Conservation (phyloP, 306 rosid genomes). For the Citrullus colocynthis region DNA sequence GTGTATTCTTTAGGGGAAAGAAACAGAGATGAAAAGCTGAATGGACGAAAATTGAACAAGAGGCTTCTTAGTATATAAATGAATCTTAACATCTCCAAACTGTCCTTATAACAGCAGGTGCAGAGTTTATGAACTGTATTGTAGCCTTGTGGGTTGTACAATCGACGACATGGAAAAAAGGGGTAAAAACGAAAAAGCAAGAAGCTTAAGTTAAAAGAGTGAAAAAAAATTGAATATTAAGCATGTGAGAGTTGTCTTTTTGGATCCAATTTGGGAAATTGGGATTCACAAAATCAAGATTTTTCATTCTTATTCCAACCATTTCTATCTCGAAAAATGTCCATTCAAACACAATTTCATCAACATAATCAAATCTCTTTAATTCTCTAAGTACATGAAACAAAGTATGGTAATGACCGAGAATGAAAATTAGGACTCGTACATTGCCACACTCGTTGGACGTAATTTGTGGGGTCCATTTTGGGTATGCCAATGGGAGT, state of each 20-base stretch:
- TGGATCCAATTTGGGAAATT: conserved; percentile 1
- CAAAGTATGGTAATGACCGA: no score
- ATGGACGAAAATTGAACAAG: not conserved
- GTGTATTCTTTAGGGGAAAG: conserved; percentile 1
- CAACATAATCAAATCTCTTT: no score
- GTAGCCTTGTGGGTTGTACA: not conserved
- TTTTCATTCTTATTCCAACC: not conserved
- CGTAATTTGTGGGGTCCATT: not conserved
- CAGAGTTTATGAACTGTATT: not conserved
- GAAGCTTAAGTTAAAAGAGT: not conserved
- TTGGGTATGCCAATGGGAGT: not conserved
- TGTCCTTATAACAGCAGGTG: not conserved
- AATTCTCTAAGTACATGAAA: no score
- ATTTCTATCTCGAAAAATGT: not conserved
- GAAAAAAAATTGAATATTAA: not conserved
- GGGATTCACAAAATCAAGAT: not conserved
- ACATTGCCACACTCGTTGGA: no score
- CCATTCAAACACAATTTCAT: not conserved
- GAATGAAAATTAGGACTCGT: no score
- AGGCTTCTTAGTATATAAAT: not conserved
- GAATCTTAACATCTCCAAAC: not conserved
- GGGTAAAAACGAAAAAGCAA: not conserved
- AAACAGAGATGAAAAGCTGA: not conserved
- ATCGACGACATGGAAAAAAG: not conserved
- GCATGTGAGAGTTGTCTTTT: not conserved